Percentiles rank a stretch among this genome's conserved stretches.
Conservation (phyloP, 306 rosid genomes). For the Quercus gilva region DNA sequence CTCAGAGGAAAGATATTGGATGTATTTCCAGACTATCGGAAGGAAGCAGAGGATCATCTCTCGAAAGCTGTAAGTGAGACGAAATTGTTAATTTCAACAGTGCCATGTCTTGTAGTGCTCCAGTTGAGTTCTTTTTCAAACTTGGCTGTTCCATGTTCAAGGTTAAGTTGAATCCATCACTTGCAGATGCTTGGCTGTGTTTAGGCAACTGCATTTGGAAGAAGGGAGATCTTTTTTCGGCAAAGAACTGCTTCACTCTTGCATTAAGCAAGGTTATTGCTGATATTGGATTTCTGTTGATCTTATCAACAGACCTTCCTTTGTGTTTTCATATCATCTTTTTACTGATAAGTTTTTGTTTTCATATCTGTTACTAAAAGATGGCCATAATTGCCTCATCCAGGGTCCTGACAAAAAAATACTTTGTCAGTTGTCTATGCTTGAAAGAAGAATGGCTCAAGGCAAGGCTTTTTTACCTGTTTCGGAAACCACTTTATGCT, state of each 20-base stretch:
- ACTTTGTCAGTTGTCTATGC: constrained; percentile 94
- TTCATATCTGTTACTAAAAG: constrained; percentile 15
- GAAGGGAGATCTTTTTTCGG: constrained; percentile 80
- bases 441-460: constrained; percentile 90
- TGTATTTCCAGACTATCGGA: constrained; percentile 72
- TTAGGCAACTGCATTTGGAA: constrained; percentile 98
- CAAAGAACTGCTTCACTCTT: constrained; percentile 80
- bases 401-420: constrained; percentile 79
- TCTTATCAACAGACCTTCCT: constrained; percentile 2
- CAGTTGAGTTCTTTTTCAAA: constrained; percentile 23
- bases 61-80: constrained; percentile 74
- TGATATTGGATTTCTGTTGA: constrained; percentile 2
- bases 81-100: constrained; percentile 15
- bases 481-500: not conserved
- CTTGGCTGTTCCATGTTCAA: constrained; percentile 35
- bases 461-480: constrained; percentile 38
- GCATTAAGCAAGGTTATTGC: constrained; percentile 75
- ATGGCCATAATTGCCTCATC: constrained; percentile 13
- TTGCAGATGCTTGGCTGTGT: constrained; percentile 95
- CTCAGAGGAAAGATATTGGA: constrained; percentile 83
- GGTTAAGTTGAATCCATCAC: constrained; percentile 95
- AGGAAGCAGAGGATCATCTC: constrained; percentile 94
- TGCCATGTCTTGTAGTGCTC: constrained; percentile 12
- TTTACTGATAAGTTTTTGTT: constrained; percentile 6
- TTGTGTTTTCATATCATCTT: not conserved